phyloP scores from a whole-genome alignment of 805 yeast species.

The Barnettozyma sp. region DNA sequence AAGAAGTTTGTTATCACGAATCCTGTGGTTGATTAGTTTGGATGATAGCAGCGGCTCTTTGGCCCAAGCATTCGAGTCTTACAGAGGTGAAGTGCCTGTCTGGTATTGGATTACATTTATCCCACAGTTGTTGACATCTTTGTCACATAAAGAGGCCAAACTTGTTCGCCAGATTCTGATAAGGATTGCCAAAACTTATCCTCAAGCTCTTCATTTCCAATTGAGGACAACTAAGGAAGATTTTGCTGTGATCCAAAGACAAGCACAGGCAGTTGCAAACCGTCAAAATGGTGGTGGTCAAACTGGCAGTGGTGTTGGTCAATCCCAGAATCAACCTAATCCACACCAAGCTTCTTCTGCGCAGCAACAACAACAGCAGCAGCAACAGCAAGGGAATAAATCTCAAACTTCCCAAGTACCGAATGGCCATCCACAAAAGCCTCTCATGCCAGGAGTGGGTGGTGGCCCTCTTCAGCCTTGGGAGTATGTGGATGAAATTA shows the following conservation, averaged over 20 bases:
- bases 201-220: constrained; percentile 96
- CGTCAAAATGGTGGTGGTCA: constrained; percentile 21
- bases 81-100: constrained; percentile 93
- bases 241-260: constrained; percentile 79
- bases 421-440: constrained; percentile 5
- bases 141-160: constrained; percentile 87
- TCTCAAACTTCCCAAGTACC: constrained; percentile 10
- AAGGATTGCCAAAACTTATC: constrained; percentile 91
- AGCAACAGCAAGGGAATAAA: too few species aligned
- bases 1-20: constrained; percentile 78
- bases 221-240: constrained; percentile 93
- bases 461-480: constrained; percentile 64
- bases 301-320: too few species aligned
- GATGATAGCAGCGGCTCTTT: constrained; percentile 81
- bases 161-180: constrained; percentile 83
- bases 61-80: constrained; percentile 82
- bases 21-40: constrained; percentile 86
- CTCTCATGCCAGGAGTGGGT: constrained; percentile 8
- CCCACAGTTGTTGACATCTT: constrained; percentile 84
- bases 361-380: constrained; percentile 8
- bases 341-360: constrained; percentile 2
- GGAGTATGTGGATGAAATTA: constrained; percentile 88
- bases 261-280: constrained; percentile 46
- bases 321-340: too few species aligned
- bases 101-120: constrained; percentile 99